These are phyloP conservation scores for Hemileia vastatrix DNA, from an alignment of 1,284 basidiomycete genomes.

Conservation along the genomic window DNA sequence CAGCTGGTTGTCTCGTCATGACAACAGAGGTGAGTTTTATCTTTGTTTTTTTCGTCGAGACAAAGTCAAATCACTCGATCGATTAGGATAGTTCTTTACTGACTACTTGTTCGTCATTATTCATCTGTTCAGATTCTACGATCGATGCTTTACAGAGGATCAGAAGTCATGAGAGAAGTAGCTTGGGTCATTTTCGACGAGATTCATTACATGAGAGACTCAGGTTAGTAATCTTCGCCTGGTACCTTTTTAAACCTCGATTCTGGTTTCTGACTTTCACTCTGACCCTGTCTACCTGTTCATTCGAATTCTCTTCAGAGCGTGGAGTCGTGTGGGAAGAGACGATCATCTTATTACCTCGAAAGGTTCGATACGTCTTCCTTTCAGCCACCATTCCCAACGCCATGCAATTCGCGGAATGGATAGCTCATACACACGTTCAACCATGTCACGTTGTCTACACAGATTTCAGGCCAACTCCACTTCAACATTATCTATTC, in stretches of 20 bases:
- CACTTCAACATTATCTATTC: slow-evolving; percentile 95
- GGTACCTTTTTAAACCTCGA: slow-evolving; percentile 47
- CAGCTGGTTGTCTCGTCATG: slow-evolving; percentile 95
- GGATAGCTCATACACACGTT: slow-evolving; percentile 93
- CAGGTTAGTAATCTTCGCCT: slow-evolving; percentile 46
- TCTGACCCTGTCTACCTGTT: not conserved
- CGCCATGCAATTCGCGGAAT: slow-evolving; percentile 98
- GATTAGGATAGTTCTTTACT: not conserved
- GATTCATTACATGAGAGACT: slow-evolving; percentile 99
- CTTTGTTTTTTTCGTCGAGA: not conserved
- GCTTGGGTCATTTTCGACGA: slow-evolving; percentile 99
- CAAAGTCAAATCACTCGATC: no score
- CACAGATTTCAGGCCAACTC: slow-evolving; percentile 96
- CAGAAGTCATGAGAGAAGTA: slow-evolving; percentile 98
- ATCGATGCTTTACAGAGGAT: slow-evolving; percentile 96
- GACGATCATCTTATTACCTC: slow-evolving; percentile 92
- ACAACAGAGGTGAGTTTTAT: slow-evolving; percentile 72
- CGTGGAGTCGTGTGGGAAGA: slow-evolving; percentile 57
- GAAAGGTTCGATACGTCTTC: slow-evolving; percentile 93
- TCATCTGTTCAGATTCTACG: slow-evolving; percentile 67
- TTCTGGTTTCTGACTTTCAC: slow-evolving; percentile 49
- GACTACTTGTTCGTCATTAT: not conserved
- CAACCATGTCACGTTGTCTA: slow-evolving; percentile 99
- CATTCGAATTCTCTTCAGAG: slow-evolving; percentile 31
- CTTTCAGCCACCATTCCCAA: slow-evolving; percentile 99